Percentiles rank a stretch among this genome's conserved stretches.
Conservation (phyloP, 2,329 filamentous ascomycete species). For the Paecilomyces niveus region DNA sequence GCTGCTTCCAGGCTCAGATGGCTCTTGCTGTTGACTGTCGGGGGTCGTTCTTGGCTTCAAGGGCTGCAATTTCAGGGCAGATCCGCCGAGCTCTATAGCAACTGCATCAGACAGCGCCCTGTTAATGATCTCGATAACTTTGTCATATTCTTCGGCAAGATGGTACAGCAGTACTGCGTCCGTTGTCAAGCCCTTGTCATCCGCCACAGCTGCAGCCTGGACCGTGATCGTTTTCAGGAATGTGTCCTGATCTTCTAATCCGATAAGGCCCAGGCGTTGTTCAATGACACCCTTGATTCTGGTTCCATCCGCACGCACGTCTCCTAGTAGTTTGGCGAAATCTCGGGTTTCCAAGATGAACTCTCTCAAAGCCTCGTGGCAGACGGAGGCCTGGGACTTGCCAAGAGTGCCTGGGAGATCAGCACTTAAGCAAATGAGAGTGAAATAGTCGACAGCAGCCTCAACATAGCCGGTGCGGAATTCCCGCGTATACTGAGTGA, state of each 20-base stretch:
- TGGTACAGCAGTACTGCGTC: slow-evolving; percentile 94
- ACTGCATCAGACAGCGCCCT: slow-evolving; percentile 85
- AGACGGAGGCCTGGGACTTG: slow-evolving; percentile 69
- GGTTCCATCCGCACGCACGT: slow-evolving; percentile 78
- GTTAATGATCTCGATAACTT: slow-evolving; percentile 84
- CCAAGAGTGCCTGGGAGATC: slow-evolving; percentile 71
- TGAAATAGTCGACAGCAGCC: slow-evolving; percentile 87
- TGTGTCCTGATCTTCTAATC: slow-evolving; percentile 68
- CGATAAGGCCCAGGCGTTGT: slow-evolving; percentile 73
- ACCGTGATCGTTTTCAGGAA: slow-evolving; percentile 89
- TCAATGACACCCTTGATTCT: slow-evolving; percentile 84
- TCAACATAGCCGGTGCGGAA: slow-evolving; percentile 87
- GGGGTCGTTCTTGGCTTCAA: slow-evolving; percentile 61
- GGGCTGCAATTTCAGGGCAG: slow-evolving; percentile 69
- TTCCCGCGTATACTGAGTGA: slow-evolving; percentile 92
- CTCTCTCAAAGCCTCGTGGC: slow-evolving; percentile 87
- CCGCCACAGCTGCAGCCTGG: slow-evolving; percentile 84
- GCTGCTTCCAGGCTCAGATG: slow-evolving; percentile 33
- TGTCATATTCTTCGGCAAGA: slow-evolving; percentile 89
- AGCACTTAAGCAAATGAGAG: slow-evolving; percentile 82
- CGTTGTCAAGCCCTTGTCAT: slow-evolving; percentile 87
- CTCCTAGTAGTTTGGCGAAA: slow-evolving; percentile 87
- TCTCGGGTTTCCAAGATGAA: slow-evolving; percentile 94
- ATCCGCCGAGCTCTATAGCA: slow-evolving; percentile 75
- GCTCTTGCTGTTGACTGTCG: slow-evolving; percentile 37